Evolutionary conservation across 228 moss, liverwort and hornwort genomes (phyloP).

Genomic region (Sphagnum magellanicum): DNA sequence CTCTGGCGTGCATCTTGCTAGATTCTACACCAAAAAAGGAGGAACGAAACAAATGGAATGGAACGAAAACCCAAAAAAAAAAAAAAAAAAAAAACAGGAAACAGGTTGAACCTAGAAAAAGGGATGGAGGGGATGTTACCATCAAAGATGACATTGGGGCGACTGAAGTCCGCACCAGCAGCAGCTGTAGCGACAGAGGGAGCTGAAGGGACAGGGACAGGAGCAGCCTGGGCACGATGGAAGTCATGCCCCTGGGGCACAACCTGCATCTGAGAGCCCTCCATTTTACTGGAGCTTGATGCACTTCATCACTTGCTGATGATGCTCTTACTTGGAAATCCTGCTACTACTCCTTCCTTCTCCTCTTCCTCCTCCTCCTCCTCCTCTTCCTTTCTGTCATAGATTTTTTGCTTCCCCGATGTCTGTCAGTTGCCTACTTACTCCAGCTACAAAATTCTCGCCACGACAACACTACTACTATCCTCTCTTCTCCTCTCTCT

Average conservation of each 20-base stretch:
- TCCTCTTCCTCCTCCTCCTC: too few species aligned
- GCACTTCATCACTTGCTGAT: too few species aligned
- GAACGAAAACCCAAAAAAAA: background rate
- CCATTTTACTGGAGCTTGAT: constrained; percentile 26
- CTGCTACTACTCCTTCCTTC: too few species aligned
- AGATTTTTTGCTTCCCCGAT: too few species aligned
- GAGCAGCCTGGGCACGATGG: constrained; percentile 51
- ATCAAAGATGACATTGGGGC: constrained; percentile 81
- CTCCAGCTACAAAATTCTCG: too few species aligned
- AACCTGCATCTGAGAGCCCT: constrained; percentile 59
- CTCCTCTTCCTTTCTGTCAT: too few species aligned
- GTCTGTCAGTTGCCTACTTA: too few species aligned
- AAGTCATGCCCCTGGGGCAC: constrained; percentile 45
- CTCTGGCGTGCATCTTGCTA: too few species aligned
- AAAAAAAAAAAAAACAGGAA: background rate
- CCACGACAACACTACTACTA: too few species aligned
- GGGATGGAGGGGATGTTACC: constrained; percentile 22
- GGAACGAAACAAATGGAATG: background rate
- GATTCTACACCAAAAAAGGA: too few species aligned
- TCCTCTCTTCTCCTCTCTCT: too few species aligned
- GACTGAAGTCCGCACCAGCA: constrained; percentile 43
- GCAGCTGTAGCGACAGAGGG: constrained; percentile 4
- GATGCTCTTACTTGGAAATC: too few species aligned
- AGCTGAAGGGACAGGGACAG: constrained; percentile 10
- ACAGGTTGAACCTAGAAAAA: background rate